Evolutionary conservation across 306 rosid genomes (phyloP).

Genomic region (Gastrolobium villosum): DNA sequence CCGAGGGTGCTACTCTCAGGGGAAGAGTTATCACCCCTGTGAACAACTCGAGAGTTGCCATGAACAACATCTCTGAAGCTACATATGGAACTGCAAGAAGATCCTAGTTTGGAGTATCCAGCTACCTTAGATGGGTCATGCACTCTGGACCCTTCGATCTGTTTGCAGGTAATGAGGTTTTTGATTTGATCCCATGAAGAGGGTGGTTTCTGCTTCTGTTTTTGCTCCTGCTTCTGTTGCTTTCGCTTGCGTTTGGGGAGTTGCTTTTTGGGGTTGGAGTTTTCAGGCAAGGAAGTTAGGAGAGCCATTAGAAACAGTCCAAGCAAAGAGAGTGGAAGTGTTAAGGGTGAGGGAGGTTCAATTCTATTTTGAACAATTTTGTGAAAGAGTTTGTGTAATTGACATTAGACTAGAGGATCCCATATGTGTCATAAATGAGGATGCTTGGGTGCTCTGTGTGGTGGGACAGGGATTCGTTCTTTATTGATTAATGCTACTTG

Average conservation of each 20-base stretch:
- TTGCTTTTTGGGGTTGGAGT: conserved; percentile 50
- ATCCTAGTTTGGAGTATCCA: conserved; percentile 73
- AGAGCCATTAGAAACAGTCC: conserved; percentile 65
- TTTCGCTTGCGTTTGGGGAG: conserved; percentile 53
- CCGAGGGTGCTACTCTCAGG: conserved; percentile 92
- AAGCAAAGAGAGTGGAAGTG: neutral
- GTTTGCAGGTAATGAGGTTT: conserved; percentile 86
- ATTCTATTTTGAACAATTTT: conserved; percentile 11
- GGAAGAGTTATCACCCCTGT: conserved; percentile 88
- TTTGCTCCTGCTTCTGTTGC: conserved; percentile 39
- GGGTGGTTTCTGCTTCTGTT: conserved; percentile 51
- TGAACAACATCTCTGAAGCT: conserved; percentile 90
- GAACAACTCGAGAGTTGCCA: conserved; percentile 84
- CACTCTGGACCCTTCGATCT: conserved; percentile 80
- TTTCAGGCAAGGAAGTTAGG: conserved; percentile 62
- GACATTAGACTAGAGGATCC: conserved; percentile 45
- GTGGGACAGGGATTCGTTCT: conserved; percentile 38
- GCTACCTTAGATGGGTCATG: conserved; percentile 74
- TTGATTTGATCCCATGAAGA: conserved; percentile 97
- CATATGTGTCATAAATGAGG: conserved; percentile 45
- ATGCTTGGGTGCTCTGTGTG: conserved; percentile 33
- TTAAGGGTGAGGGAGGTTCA: neutral
- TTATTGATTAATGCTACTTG: conserved; percentile 13
- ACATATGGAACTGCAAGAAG: conserved; percentile 95
- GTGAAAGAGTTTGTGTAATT: conserved; percentile 7